Evolutionary conservation across 768 basidiomycete genomes (phyloP), one percentile per base, ranked within the genome.

Genomic region (Trametes cinnabarina): DNA sequence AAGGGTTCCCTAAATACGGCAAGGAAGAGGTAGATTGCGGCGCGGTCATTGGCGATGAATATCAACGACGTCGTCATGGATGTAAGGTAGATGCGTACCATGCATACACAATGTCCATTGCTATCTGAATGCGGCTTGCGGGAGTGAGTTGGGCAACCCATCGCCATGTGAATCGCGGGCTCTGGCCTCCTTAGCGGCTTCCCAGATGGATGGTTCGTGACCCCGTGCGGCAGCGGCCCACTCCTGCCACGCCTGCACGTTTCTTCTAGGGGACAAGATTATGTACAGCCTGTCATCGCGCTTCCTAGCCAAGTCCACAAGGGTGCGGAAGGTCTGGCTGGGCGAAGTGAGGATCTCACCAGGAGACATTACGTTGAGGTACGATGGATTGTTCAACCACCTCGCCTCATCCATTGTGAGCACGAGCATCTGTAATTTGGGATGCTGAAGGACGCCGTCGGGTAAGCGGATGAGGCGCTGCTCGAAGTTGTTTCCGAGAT

Each of bases 321-420:
- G 20, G 11, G 26, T 26, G 9, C 63, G 57, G 58, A 65, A 67
- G 23, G 46, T 41, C 10, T 51, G 59, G 10, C 61, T 43, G 6
- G 65, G 67, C 20, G 67, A 65, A 10, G 25, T 19, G 4, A 20
- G 34, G 26, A 17, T 17, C 26, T 51, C 46, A 5, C 48, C 51
- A 3, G 60, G 58, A 43, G 50, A 58, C 9, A 46, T 48, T 4
- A 51, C 46, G 32, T 60, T 53, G 37, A 63, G 54, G 20, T 63
- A 61, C 65, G 63, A 65, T n/a, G 64, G 64, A 35, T 63, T 62
- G 34, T 41, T 40, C 15, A 66, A 8, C 58, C 61, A 68, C 40
- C 61, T 62, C 11, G 51, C 40, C 56, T 66, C 64, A 15, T 58
- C 62, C 20, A 69, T 58, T 11, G 68, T 66, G 3, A 69, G 49